Base-by-base conservation (phyloP, 2,329 filamentous ascomycete species). In the Cylindrodendrum hubeiense region DNA sequence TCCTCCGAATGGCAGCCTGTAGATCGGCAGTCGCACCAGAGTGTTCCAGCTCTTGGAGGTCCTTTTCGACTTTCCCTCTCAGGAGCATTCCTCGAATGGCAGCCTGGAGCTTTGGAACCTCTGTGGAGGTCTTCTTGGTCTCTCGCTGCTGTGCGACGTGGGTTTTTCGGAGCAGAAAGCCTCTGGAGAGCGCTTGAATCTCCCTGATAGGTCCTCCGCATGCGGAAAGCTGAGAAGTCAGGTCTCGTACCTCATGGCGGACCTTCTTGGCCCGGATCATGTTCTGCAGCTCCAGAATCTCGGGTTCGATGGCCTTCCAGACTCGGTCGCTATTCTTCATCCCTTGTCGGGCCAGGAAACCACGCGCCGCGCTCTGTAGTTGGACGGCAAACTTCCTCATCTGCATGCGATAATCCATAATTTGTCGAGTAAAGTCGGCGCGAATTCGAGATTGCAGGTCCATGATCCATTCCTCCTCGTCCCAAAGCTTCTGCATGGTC, bases 401-500 rank as follows among this genome's bases (percentile, higher is more conserved):
- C 69, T 91, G 89, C 62, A 96, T 83, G 51, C 93, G 89, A 79
- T 98, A 98, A 66, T 89, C 88, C 69, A 91, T 88, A 62, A 98
- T 88, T 77, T 98, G 94, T 49, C 95, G 87, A 2, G 93, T 88
- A 81, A 93, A 97, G 74, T 97, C 94, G 57, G 94, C 97, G 64
- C 96, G 90, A 60, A 98, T 92, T 41, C 91, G 89, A 8, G 95
- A 89, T 78, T 99, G 97, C 10, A 99, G 84, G 56, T 97, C 91
- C 46, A 95, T 82, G 28, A 99, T 80, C 78, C 87, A 85, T 26
- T 91, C 86, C 79, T 99, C 96, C 13, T 88, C 86, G 67, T 96
- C 92, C 96, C 96, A 99, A 4, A 99, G 86, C 46, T 88, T 82
- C 74, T 97, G 92, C 96, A 99, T 98, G 59, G 89, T 86, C 53